These are phyloP conservation scores for Vigna nakashimae DNA, from an alignment of 306 rosid species.

Conservation along the genomic window DNA sequence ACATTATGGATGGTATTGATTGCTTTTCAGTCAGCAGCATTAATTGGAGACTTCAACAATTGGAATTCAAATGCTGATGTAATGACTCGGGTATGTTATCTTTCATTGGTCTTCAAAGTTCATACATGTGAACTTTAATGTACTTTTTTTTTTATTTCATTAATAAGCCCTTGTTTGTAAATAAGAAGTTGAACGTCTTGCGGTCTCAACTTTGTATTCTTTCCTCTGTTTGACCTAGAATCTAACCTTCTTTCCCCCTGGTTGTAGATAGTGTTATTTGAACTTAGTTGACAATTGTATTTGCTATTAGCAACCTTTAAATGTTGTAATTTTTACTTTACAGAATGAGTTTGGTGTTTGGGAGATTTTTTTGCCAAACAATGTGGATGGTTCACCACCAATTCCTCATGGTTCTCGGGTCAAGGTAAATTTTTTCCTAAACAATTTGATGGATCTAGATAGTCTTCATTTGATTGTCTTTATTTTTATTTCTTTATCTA, in stretches of 20 bases:
- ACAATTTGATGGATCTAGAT: constrained; percentile 21
- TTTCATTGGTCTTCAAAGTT: constrained; percentile 36
- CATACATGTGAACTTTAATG: constrained; percentile 7
- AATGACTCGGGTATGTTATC: constrained; percentile 77
- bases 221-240: constrained; percentile 24
- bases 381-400: constrained; percentile 85
- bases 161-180: not conserved
- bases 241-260: constrained; percentile 32
- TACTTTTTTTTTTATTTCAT: not conserved
- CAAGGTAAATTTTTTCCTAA: constrained; percentile 64
- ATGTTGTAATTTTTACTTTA: constrained; percentile 43
- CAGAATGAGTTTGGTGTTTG: constrained; percentile 99
- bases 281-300: constrained; percentile 31
- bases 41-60: constrained; percentile 94
- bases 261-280: constrained; percentile 30
- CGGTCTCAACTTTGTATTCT: constrained; percentile 12
- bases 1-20: constrained; percentile 33
- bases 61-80: constrained; percentile 94
- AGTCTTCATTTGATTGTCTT: constrained; percentile 30
- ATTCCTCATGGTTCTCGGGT: constrained; percentile 99
- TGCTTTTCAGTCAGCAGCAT: constrained; percentile 83
- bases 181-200: not conserved
- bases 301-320: constrained; percentile 27
- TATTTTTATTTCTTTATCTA: constrained; percentile 13
- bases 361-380: constrained; percentile 97